Base-by-base conservation (phyloP, 805 yeast genomes). In the Metschnikowia continentalis region DNA sequence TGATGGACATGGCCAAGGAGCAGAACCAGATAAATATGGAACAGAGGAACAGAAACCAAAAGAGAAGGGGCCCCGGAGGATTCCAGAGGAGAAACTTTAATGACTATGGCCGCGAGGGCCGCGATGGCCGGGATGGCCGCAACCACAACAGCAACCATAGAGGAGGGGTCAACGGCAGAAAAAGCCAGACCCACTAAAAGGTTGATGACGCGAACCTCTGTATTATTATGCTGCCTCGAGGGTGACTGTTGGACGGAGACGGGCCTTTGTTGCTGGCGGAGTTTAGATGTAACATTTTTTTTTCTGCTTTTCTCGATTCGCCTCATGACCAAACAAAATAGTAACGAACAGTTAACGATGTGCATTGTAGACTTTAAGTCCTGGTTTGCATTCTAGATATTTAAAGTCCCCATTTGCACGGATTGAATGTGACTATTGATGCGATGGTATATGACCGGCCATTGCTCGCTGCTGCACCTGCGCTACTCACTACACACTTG, bases 1-100 rank as follows among this genome's bases (percentile, higher is more conserved):
- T 86, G 39, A 87, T 88, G 75, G 90, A 84, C 58, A 80, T 82
- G 55, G 87, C 88, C 54, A 86, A 84, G 63, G 88, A 83, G 58
- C 86, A 81, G 58, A 80, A 78, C 57, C 67, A 74, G 56, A 70
- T 78, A 62, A 71, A 75, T 63, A 70, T 75, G 71, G 77, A 79
- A 54, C 77, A 76, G 55, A 71, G 77, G 61, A 75, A 72, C 55
- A 75, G 74, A 58, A 74, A 72, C 64, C 74, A 71, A 54, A 69
- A 68, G 57, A 71, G 72, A 57, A 70, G 71, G 63, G 75, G 72
- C 63, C 44, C 50, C n/a, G 56, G 57, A 6, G 76, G 66, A 50
- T 66, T 62, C 61, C 67, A 63, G 56, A 66, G 58, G 30, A 52
- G 54, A 50, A 49, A 42, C 41, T 49, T 46, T 33, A 61, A 63